Base-by-base conservation (phyloP, 2,329 filamentous ascomycete species). In the Penicillium sp. region DNA sequence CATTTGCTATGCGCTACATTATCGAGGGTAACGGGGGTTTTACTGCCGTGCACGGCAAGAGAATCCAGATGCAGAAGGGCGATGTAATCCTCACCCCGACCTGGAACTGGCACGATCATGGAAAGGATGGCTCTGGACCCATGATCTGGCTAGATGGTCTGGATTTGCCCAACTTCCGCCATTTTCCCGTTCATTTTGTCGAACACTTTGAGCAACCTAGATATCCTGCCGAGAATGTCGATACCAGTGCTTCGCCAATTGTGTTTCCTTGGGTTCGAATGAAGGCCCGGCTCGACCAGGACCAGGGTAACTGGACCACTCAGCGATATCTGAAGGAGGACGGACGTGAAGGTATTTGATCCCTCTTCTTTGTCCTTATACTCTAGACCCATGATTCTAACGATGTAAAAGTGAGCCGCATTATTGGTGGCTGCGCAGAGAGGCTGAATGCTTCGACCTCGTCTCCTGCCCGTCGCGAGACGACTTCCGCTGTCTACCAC, bases 81-180 rank as follows among this genome's bases (percentile, higher is more conserved):
- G 83, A 86, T 59, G 80, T 86, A 1, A 81, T 86, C 14, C 68
- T 85, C 1, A 86, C 84, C 0, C 84, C 83, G 0, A 80, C 77
- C 0, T 86, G 83, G 83, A 80, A 84, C 64, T 86, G 81, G 77
- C 83, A 85, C 58, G 84, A 86, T 57, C 83, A 86, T 55, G 84
- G 84, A 3, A 85, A 85, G 48, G 82, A 86, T 55, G 80, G 82
- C 9, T 72, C 74, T 1, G 75, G 74, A 1, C 81, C 82, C 0
- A 80, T 85, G 67, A 79, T 86, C 27, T 86, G 84, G 84, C 72
- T 86, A 1, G 84, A 86, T 63, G 81, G 78, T 4, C 67, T 86
- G 1, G 81, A 86, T 68, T 65, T 86, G 1, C 83, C 83, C 0
- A 70, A 77, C 3, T 85, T 83, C 64, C 70, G 73, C 1, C 79